Conservation (phyloP, 306 rosid genomes). For the Fragaria iinumae region DNA sequence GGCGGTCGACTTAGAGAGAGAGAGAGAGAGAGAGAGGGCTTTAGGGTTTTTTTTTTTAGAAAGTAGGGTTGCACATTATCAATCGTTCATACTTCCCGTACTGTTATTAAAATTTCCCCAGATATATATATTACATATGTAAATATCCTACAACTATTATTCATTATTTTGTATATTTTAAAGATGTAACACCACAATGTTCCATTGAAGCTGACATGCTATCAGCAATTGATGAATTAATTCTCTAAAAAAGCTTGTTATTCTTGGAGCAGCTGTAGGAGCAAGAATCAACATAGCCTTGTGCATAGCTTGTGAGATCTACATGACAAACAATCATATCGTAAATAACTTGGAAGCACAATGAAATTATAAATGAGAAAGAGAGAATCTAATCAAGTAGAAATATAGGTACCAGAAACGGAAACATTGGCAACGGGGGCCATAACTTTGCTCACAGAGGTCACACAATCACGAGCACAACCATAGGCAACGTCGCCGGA, state of each 20-base stretch:
- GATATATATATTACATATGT: too few species aligned
- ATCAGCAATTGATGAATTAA: not conserved
- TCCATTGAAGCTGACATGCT: not conserved
- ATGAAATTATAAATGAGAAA: not conserved
- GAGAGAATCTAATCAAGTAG: too few species aligned
- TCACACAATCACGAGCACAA: not conserved
- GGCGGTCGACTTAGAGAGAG: too few species aligned
- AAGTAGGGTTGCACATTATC: too few species aligned
- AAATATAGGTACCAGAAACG: not conserved
- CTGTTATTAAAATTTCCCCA: too few species aligned
- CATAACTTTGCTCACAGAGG: not conserved
- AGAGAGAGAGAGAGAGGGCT: too few species aligned
- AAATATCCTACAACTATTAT: too few species aligned
- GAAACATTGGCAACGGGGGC: not conserved
- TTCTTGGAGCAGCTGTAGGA: not conserved
- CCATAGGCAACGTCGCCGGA: not conserved
- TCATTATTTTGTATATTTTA: too few species aligned
- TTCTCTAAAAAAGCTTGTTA: not conserved
- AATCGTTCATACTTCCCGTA: too few species aligned
- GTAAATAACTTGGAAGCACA: not conserved
- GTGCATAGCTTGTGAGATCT: not conserved
- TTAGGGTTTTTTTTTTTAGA: too few species aligned
- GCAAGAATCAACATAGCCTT: conserved; percentile 1
- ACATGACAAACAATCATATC: not conserved
- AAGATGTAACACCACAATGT: too few species aligned